Conservation (phyloP, 2,329 filamentous ascomycete species). For the Fusarium brevicatenulatum region DNA sequence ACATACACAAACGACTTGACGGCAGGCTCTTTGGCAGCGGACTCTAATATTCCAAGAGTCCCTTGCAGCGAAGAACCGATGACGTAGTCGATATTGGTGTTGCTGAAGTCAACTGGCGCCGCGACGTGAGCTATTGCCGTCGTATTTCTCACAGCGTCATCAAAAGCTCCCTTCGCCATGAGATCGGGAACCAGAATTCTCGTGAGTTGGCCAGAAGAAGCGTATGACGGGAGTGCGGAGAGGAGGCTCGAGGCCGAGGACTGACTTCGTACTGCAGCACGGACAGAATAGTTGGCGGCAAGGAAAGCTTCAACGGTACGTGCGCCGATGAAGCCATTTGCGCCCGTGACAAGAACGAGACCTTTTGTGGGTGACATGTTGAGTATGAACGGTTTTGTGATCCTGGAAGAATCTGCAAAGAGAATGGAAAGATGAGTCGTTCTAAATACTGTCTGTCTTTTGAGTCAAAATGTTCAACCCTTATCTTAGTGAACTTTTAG, state of each 20-base stretch:
- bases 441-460: neutral
- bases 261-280: slow-evolving; percentile 6
- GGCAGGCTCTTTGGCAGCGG: neutral
- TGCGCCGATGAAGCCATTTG: slow-evolving; percentile 22
- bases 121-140: slow-evolving; percentile 13
- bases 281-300: slow-evolving; percentile 2
- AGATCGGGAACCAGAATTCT: neutral
- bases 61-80: slow-evolving; percentile 8
- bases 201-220: neutral
- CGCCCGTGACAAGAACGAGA: slow-evolving; percentile 16
- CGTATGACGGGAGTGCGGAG: neutral
- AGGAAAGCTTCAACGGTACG: slow-evolving; percentile 21
- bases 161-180: neutral
- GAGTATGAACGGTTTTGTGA: fast-evolving
- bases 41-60: neutral
- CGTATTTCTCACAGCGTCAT: neutral
- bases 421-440: too few relatives aligned
- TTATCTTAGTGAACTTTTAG: neutral
- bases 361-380: slow-evolving; percentile 9
- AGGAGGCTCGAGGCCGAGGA: slow-evolving; percentile 7
- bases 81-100: slow-evolving; percentile 19
- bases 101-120: slow-evolving; percentile 7
- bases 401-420: neutral
- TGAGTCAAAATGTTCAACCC: neutral
- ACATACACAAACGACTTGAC: slow-evolving; percentile 12